Evolutionary conservation across 805 yeast species (phyloP), one percentile per base, ranked within the genome.

Genomic region (Komagataella mondaviorum): DNA sequence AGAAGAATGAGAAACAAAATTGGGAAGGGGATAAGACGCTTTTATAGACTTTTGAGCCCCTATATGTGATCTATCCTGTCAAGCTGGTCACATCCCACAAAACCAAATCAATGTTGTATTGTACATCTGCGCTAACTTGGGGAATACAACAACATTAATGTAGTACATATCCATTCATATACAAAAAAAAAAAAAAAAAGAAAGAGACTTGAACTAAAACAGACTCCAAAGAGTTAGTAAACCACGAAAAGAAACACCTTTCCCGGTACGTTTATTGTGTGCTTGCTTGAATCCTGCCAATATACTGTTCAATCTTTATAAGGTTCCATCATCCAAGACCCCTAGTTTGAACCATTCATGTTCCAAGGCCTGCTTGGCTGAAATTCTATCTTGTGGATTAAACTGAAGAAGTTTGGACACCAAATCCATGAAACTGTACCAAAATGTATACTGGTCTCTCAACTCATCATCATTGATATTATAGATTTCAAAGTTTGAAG

Each of bases 301-400:
- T 10, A 17, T 12, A 8, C 4, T 17, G 18, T 14, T 20, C 22
- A 7, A 17, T 14, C 2, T 12, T 30, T 48, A 44, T 12, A 55
- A 49, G 17, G 67, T 67, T 3, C 80, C 84, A 54, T 77, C 83
- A 63, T 78, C 85, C 56, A 72, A 64, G 49, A 79, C 73, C 23
- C 83, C 84, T 53, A 73, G 71, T 55, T 74, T 72, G 63, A 95
- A 82, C 86, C 96, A 93, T 48, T 87, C 88, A 64, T 78, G 83
- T 51, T 70, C 62, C 56, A 78, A 66, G 3, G 83, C 82, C 56
- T 73, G 75, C 48, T 72, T 71, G n/a, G 79, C 81, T 3, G 74
- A 71, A 43, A 77, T 68, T 55, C 83, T 63, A 54, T 71, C 70
- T 17, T 68, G 62, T 0, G 83, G 82, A 57, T 76, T 74, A 57